Evolutionary conservation across 345 rosid genomes (phyloP).

Genomic region (Trapa incisa): DNA sequence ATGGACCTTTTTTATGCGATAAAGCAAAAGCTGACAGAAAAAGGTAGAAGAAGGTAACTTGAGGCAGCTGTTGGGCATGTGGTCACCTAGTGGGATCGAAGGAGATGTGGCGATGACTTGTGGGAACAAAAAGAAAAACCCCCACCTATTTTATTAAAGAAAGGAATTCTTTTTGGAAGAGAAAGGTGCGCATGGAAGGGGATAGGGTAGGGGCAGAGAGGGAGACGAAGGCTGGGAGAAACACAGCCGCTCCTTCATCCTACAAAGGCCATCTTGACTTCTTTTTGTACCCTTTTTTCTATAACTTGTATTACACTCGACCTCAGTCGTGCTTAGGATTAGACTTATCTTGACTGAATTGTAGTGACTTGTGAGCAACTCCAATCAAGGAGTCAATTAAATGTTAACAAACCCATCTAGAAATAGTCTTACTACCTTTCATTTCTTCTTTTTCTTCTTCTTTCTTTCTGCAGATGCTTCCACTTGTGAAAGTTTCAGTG

Average conservation of each 20-base stretch:
- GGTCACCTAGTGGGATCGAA: neutral
- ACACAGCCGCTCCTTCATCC: neutral
- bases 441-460: neutral
- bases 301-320: too few species aligned
- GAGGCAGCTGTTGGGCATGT: slow-evolving; percentile 7
- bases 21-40: neutral
- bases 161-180: slow-evolving; percentile 13
- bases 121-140: neutral
- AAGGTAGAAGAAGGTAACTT: neutral
- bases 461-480: neutral
- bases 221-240: slow-evolving; percentile 3
- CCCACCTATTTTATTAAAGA: neutral
- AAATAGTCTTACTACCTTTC: slow-evolving; percentile 1
- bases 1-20: neutral
- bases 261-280: slow-evolving; percentile 16
- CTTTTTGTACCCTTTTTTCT: too few species aligned
- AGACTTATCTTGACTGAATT: too few species aligned
- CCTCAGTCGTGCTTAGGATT: neutral
- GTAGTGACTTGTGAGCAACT: neutral
- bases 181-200: slow-evolving; percentile 20
- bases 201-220: slow-evolving; percentile 11
- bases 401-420: neutral
- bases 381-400: neutral
- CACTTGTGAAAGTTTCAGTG: slow-evolving; percentile 15
- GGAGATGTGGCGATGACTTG: neutral